Evolutionary conservation across 2,329 filamentous ascomycete species (phyloP).

Genomic region (Aureobasidium sp.): DNA sequence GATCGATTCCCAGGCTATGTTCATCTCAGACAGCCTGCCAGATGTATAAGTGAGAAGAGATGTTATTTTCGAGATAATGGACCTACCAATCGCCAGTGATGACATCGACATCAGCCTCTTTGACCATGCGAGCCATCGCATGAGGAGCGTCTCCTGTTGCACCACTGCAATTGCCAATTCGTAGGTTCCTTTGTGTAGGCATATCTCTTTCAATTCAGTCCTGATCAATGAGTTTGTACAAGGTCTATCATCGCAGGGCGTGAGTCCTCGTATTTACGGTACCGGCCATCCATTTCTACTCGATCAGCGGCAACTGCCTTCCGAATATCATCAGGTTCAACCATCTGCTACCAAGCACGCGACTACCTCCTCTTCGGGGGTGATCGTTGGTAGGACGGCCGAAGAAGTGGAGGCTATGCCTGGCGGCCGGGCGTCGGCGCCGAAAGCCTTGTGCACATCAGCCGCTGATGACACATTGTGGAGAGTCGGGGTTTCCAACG

Average conservation of each 20-base stretch:
- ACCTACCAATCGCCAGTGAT: conserved; percentile 62
- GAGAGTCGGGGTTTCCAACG: background rate
- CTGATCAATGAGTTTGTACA: background rate
- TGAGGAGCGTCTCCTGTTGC: conserved; percentile 20
- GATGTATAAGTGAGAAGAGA: background rate
- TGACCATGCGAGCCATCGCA: conserved; percentile 16
- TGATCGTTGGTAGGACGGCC: background rate
- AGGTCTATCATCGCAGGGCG: background rate
- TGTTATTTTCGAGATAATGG: conserved; percentile 34
- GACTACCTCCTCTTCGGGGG: background rate
- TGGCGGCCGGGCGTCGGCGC: background rate
- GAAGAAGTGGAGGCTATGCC: background rate
- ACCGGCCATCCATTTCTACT: too few species aligned
- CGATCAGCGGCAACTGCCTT: background rate
- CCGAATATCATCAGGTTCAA: background rate
- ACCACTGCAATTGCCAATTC: conserved; percentile 11
- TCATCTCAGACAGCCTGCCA: conserved; percentile 24
- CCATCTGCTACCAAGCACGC: background rate
- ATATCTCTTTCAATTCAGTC: background rate
- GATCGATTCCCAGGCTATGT: conserved; percentile 15
- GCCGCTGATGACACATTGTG: background rate
- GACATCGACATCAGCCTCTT: conserved; percentile 44
- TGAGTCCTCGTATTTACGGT: background rate
- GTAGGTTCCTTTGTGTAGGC: conserved; percentile 8
- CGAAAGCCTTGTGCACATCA: conserved; percentile 2